These are phyloP conservation scores for Boletus reticulatus DNA, from an alignment of 768 basidiomycete species.

Conservation along the genomic window DNA sequence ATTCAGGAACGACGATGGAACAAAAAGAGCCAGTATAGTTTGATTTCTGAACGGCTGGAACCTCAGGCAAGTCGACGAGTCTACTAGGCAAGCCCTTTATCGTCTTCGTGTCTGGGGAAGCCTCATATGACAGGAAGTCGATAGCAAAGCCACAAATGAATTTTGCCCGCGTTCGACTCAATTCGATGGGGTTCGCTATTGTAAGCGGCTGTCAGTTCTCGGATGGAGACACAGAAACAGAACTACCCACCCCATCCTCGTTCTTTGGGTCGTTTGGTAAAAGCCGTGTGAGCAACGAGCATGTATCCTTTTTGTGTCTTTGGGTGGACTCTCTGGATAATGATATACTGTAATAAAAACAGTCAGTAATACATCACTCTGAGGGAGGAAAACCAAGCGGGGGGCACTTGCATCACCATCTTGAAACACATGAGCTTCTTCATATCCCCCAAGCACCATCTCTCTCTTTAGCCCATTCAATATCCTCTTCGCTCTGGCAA, in stretches of 20 bases:
- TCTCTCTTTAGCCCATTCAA: slow-evolving; percentile 88
- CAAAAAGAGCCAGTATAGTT: slow-evolving; percentile 69
- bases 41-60: slow-evolving; percentile 57
- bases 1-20: slow-evolving; percentile 80
- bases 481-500: slow-evolving; percentile 60
- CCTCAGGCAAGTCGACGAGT: slow-evolving; percentile 60
- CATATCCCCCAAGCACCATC: slow-evolving; percentile 83
- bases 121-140: slow-evolving; percentile 62
- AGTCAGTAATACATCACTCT: neutral
- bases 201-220: neutral
- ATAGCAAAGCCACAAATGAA: slow-evolving; percentile 82
- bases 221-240: neutral
- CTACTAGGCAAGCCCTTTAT: slow-evolving; percentile 73
- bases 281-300: slow-evolving; percentile 89
- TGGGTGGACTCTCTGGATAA: slow-evolving; percentile 90
- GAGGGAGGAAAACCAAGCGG: neutral
- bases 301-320: slow-evolving; percentile 88
- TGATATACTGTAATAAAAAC: slow-evolving; percentile 69
- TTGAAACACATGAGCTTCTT: slow-evolving; percentile 95
- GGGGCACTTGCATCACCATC: slow-evolving; percentile 79
- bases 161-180: slow-evolving; percentile 73
- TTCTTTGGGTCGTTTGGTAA: slow-evolving; percentile 76
- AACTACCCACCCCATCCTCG: slow-evolving; percentile 69
- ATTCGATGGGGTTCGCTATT: slow-evolving; percentile 79
- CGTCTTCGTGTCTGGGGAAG: slow-evolving; percentile 44